Conservation (phyloP, 192 early-diverging fungal genomes). For the Backusella mclennaniae region DNA sequence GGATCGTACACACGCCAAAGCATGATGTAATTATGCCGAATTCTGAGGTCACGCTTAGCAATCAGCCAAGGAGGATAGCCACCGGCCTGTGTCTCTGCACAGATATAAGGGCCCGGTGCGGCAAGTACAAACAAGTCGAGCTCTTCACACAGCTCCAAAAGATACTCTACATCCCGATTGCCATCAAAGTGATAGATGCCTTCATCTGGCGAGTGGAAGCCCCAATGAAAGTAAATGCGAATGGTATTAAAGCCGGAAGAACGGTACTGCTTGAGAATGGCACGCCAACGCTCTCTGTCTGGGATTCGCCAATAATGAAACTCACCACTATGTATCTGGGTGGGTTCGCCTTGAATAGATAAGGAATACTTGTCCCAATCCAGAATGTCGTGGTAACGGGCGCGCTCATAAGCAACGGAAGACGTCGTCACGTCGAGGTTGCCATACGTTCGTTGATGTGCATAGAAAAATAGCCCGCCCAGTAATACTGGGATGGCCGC, state of each 20-base stretch:
- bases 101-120: constrained; percentile 83
- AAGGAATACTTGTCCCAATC: constrained; percentile 71
- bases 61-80: constrained; percentile 79
- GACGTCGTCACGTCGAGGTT: constrained; percentile 39
- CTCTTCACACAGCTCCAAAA: constrained; percentile 72
- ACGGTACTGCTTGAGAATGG: constrained; percentile 69
- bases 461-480: constrained; percentile 19
- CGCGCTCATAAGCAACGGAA: constrained; percentile 38
- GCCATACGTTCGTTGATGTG: constrained; percentile 32
- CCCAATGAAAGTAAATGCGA: constrained; percentile 91
- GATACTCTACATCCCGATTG: constrained; percentile 66
- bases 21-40: constrained; percentile 68
- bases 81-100: constrained; percentile 74
- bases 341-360: constrained; percentile 63
- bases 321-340: constrained; percentile 69
- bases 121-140: constrained; percentile 77
- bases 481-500: constrained; percentile 26
- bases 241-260: constrained; percentile 75
- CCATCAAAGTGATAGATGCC: constrained; percentile 75
- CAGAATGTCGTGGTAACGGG: constrained; percentile 45
- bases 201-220: constrained; percentile 74
- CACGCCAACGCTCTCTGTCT: constrained; percentile 60
- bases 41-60: constrained; percentile 65
- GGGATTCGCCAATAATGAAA: constrained; percentile 90
- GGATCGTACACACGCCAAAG: constrained; percentile 70